Percentiles rank a stretch among this genome's conserved stretches.
Conservation (phyloP, 1,284 basidiomycete genomes). For the Pseudozyma pruni region DNA sequence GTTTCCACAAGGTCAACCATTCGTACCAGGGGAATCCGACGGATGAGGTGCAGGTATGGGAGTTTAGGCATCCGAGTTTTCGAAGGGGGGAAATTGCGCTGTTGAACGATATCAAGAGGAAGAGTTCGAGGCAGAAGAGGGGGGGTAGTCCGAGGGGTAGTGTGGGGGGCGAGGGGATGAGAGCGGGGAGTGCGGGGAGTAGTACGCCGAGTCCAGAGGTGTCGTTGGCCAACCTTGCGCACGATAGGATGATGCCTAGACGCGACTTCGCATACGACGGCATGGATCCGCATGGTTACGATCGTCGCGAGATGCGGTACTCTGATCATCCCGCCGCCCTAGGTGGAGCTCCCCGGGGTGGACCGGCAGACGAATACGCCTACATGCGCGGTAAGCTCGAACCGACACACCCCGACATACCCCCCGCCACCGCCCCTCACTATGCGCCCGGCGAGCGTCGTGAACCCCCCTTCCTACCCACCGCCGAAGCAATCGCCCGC, state of each 20-base stretch:
- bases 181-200: conserved; percentile 45
- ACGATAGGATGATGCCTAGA: conserved; percentile 19
- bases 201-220: conserved; percentile 50
- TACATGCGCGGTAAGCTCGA: conserved; percentile 38
- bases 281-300: conserved; percentile 29
- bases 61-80: conserved; percentile 60
- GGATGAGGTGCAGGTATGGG: conserved; percentile 63
- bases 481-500: conserved; percentile 36
- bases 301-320: conserved; percentile 30
- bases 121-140: conserved; percentile 56
- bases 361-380: conserved; percentile 24
- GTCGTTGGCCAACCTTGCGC: conserved; percentile 34
- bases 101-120: conserved; percentile 61
- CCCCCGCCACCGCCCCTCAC: conserved; percentile 6
- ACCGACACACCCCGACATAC: conserved; percentile 5
- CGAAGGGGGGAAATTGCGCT: conserved; percentile 57
- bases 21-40: conserved; percentile 56
- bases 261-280: conserved; percentile 34
- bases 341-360: conserved; percentile 6
- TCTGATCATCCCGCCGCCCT: too few species aligned
- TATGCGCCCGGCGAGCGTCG: conserved; percentile 8
- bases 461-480: too few species aligned
- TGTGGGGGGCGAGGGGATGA: conserved; percentile 31
- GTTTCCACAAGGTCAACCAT: conserved; percentile 65
- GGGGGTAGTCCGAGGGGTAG: conserved; percentile 38